These are phyloP conservation scores for Fomitopsis pulvina DNA, from an alignment of 768 basidiomycete genomes.

Conservation along the genomic window DNA sequence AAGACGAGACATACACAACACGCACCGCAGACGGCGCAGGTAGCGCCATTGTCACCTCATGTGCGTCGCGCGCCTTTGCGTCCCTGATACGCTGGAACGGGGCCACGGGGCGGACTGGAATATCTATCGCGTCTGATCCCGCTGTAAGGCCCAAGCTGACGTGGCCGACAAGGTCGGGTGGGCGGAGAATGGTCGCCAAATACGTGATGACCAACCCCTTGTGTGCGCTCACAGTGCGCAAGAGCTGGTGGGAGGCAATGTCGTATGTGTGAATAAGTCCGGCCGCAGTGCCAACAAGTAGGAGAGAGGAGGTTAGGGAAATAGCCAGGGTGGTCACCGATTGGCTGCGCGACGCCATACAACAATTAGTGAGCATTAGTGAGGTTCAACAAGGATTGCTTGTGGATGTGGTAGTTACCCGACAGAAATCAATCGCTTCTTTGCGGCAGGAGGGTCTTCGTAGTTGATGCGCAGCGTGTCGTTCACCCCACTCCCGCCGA, in stretches of 20 bases:
- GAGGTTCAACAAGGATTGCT: neutral
- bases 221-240: conserved; percentile 73
- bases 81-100: conserved; percentile 75
- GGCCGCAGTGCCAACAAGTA: conserved; percentile 74
- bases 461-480: conserved; percentile 69
- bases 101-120: conserved; percentile 59
- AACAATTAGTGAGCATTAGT: neutral
- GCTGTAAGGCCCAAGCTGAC: conserved; percentile 45
- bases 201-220: conserved; percentile 65
- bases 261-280: conserved; percentile 81
- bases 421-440: conserved; percentile 61
- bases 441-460: conserved; percentile 37
- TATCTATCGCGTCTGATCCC: conserved; percentile 41
- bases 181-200: conserved; percentile 75
- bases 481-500: conserved; percentile 66
- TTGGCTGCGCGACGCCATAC: conserved; percentile 56
- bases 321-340: conserved; percentile 67
- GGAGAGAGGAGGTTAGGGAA: conserved; percentile 69
- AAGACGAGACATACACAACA: neutral
- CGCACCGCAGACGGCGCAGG: conserved; percentile 40
- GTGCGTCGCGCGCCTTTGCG: conserved; percentile 54
- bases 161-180: conserved; percentile 82
- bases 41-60: conserved; percentile 63
- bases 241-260: conserved; percentile 82
- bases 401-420: conserved; percentile 42